Percentiles rank a stretch among this genome's conserved stretches.
Conservation (phyloP, 208 protist genomes). For the Acanthamoeba royreba region DNA sequence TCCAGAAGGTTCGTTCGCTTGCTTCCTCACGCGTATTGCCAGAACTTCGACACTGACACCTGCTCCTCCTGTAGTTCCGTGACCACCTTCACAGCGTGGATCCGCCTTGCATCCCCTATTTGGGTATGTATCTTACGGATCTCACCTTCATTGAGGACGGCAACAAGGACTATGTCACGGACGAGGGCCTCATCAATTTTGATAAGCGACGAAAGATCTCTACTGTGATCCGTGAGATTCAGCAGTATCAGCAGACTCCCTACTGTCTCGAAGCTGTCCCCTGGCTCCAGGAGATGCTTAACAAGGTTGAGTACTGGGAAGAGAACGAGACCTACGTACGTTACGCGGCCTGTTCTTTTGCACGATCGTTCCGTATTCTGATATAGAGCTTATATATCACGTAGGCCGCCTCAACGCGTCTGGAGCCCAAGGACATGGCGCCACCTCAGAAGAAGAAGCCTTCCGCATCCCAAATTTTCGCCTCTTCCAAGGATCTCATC, state of each 20-base stretch:
- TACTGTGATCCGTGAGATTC: constrained; percentile 47
- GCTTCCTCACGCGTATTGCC: not conserved
- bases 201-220: constrained; percentile 44
- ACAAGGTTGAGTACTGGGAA: constrained; percentile 7
- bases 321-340: constrained; percentile 40
- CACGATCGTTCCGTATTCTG: no score
- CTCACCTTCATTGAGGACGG: constrained; percentile 51
- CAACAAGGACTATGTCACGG: not conserved
- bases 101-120: constrained; percentile 58
- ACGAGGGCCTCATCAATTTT: constrained; percentile 55
- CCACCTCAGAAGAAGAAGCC: constrained; percentile 8
- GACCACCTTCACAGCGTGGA: constrained; percentile 41
- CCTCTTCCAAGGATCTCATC: not conserved
- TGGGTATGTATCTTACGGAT: constrained; percentile 44
- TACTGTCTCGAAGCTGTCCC: constrained; percentile 35
- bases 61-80: not conserved
- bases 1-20: not conserved
- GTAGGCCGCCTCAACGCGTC: not conserved
- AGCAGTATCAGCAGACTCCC: constrained; percentile 49
- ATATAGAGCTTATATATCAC: no score
- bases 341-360: no score
- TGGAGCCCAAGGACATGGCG: constrained; percentile 34
- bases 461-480: not conserved
- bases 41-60: not conserved
- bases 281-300: not conserved